A percentile compares a stretch with the other conserved stretches of the same genome.
Conservation (phyloP, 2,329 filamentous ascomycete species). For the Penicillium sp. region DNA sequence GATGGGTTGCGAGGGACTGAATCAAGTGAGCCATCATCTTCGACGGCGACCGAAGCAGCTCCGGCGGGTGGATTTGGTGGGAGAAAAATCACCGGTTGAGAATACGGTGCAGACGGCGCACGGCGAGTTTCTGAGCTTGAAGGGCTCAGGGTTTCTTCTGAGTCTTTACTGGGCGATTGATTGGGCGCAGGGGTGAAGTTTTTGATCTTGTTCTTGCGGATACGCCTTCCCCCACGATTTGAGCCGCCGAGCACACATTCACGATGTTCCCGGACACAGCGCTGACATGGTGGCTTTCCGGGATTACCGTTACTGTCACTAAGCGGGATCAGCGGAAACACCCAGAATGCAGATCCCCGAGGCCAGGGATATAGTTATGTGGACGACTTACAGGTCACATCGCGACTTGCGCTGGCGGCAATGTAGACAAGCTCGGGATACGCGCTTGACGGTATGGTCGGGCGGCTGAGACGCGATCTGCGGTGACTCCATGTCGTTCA, state of each 20-base stretch:
- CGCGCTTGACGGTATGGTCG: slow-evolving; percentile 43
- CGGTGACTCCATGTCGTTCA: slow-evolving; percentile 19
- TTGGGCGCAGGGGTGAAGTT: slow-evolving; percentile 31
- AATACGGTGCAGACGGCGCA: slow-evolving; percentile 29
- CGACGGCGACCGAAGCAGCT: slow-evolving; percentile 36
- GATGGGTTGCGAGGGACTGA: slow-evolving; percentile 48
- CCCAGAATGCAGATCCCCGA: slow-evolving; percentile 8
- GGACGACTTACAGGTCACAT: slow-evolving; percentile 50
- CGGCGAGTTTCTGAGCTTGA: slow-evolving; percentile 27
- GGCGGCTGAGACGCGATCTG: slow-evolving; percentile 17
- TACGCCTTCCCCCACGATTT: slow-evolving; percentile 59
- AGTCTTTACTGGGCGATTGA: slow-evolving; percentile 25
- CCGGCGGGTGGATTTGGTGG: slow-evolving; percentile 33
- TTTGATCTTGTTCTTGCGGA: slow-evolving; percentile 53
- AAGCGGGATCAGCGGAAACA: slow-evolving; percentile 18
- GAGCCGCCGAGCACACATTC: slow-evolving; percentile 61
- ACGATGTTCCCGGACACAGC: slow-evolving; percentile 58
- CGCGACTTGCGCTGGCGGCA: slow-evolving; percentile 52
- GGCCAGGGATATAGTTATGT: slow-evolving; percentile 2
- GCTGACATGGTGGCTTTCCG: slow-evolving; percentile 55
- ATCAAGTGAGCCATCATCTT: slow-evolving; percentile 43
- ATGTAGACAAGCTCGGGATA: slow-evolving; percentile 50
- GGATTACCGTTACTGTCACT: slow-evolving; percentile 50
- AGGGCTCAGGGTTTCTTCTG: slow-evolving; percentile 28
- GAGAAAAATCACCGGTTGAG: slow-evolving; percentile 36